Conservation (phyloP, 2,329 filamentous ascomycete genomes). For the Beauveria sp. region DNA sequence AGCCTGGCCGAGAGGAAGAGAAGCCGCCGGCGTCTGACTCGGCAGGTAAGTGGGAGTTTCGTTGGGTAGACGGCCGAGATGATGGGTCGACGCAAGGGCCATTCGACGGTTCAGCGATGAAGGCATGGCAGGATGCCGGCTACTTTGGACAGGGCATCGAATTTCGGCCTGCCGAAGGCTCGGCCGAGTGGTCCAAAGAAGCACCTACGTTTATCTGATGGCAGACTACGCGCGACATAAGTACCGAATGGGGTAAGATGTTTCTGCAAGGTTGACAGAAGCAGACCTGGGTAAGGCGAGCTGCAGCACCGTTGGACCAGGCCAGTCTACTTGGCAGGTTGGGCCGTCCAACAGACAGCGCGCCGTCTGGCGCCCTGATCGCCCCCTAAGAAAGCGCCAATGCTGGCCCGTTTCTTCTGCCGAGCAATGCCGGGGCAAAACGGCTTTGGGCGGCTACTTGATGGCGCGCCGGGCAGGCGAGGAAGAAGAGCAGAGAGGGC, state of each 20-base stretch:
- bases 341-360: not conserved
- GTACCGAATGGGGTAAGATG: not conserved
- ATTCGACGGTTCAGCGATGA: slow-evolving; percentile 79
- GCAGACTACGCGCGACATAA: not conserved
- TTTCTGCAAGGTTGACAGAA: not conserved
- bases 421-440: not conserved
- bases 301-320: not conserved
- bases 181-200: slow-evolving; percentile 44
- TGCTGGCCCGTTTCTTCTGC: not conserved
- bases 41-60: slow-evolving; percentile 66
- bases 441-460: slow-evolving; percentile 4
- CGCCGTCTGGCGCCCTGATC: not conserved
- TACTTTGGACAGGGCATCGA: slow-evolving; percentile 91
- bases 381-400: not conserved
- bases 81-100: slow-evolving; percentile 74
- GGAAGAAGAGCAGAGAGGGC: not conserved
- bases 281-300: not conserved
- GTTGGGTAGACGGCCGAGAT: slow-evolving; percentile 85
- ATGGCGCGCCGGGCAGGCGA: not conserved
- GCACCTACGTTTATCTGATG: slow-evolving; percentile 41
- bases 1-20: slow-evolving; percentile 35
- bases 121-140: slow-evolving; percentile 81
- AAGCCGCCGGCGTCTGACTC: slow-evolving; percentile 61
- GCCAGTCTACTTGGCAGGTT: not conserved
- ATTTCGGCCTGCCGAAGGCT: slow-evolving; percentile 54